phyloP scores from a whole-genome alignment of 768 basidiomycete genomes.

The Russula sp. region DNA sequence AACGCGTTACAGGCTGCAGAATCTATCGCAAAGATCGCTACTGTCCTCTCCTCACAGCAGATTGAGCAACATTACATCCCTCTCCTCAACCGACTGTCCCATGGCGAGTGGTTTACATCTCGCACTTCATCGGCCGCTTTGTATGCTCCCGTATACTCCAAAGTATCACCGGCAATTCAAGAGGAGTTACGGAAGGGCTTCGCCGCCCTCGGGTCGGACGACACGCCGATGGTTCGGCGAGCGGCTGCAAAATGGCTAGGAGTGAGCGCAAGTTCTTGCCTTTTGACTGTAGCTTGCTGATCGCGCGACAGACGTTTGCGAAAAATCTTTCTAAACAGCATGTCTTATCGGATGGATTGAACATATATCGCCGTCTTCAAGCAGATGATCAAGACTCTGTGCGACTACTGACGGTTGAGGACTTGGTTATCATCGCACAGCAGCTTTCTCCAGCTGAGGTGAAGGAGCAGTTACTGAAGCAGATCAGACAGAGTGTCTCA shows the following conservation, averaged over 20 bases:
- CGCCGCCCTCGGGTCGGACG: constrained; percentile 75
- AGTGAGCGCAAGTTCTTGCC: constrained; percentile 42
- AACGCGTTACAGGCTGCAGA: constrained; percentile 69
- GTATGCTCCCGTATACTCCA: constrained; percentile 83
- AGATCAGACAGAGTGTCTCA: constrained; percentile 78
- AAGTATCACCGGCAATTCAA: constrained; percentile 63
- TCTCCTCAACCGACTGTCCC: constrained; percentile 77
- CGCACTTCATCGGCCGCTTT: constrained; percentile 93
- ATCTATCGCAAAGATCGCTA: constrained; percentile 86
- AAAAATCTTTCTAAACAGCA: constrained; percentile 73
- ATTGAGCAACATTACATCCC: constrained; percentile 90
- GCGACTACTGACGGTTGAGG: constrained; percentile 89
- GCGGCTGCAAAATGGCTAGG: constrained; percentile 96
- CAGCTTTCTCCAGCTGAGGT: constrained; percentile 82
- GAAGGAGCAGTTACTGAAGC: constrained; percentile 80
- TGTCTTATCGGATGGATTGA: constrained; percentile 79
- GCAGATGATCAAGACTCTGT: constrained; percentile 98
- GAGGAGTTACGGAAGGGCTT: constrained; percentile 88
- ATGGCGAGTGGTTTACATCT: constrained; percentile 98
- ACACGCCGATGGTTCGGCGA: constrained; percentile 97
- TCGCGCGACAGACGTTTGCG: constrained; percentile 54
- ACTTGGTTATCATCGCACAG: constrained; percentile 86
- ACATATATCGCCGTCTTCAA: constrained; percentile 89
- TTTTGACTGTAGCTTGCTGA: background rate
- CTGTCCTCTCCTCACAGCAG: constrained; percentile 66